Conservation (phyloP, 331 rosid genomes). For the Dryas integrifolia region DNA sequence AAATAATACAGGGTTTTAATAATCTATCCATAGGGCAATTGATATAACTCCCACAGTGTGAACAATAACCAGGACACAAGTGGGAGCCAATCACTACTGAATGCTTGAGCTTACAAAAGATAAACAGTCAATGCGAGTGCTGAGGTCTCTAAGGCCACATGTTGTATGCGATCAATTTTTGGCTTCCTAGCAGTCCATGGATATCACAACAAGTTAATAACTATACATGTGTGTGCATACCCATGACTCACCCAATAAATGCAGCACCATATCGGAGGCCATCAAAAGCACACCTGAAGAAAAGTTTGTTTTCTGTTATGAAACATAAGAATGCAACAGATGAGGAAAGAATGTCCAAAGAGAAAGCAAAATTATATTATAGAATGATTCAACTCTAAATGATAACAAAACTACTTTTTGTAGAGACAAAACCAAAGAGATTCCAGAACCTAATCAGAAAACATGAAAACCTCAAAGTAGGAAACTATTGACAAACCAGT, state of each 20-base stretch:
- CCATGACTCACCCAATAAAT: conserved; percentile 68
- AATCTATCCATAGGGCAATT: conserved; percentile 20
- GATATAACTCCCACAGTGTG: neutral
- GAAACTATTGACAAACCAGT: conserved; percentile 64
- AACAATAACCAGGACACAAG: neutral
- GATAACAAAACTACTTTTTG: neutral
- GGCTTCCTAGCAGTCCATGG: conserved; percentile 22
- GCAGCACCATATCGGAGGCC: conserved; percentile 98
- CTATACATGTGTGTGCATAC: conserved; percentile 2
- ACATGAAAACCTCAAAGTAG: conserved; percentile 17
- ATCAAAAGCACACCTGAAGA: conserved; percentile 95
- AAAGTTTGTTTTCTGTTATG: conserved; percentile 10
- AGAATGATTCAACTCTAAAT: neutral
- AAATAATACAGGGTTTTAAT: conserved; percentile 19
- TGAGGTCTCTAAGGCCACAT: neutral
- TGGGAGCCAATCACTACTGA: neutral
- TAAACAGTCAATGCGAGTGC: neutral
- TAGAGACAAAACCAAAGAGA: conserved; percentile 14
- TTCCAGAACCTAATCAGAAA: conserved; percentile 16
- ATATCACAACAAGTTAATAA: neutral
- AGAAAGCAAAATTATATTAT: neutral
- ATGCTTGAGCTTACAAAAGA: neutral
- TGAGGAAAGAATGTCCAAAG: neutral
- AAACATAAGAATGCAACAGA: neutral
- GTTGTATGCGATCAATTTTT: neutral